Evolutionary conservation across 352 stramenopile species (phyloP), one percentile per base, ranked within the genome.

Genomic region (Phytophthora pinifolia): DNA sequence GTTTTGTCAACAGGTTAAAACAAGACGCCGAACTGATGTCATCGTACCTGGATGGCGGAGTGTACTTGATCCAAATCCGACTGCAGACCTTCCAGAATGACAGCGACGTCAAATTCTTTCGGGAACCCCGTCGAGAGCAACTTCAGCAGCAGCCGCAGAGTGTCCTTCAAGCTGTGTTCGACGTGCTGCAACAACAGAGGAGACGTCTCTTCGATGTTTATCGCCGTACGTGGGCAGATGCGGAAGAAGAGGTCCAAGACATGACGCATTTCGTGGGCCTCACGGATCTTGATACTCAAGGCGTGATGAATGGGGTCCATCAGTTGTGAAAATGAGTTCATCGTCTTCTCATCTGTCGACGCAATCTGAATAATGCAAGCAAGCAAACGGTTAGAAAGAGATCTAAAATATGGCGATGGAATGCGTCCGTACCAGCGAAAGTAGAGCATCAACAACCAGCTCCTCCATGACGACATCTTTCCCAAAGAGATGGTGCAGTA

Each of bases 121-220:
- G 85, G 85, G 22, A 95, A 95, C 17, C 78, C 80, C 5, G 80
- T 88, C 3, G 85, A 89, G 0, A 92, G 62, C 4, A 95, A 50
- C 48, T 93, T 95, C 7, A 95, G 74, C 30, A 92, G 32, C 12
- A 95, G 53, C 1, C 83, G 80, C 7, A 86, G 70, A 0, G 81
- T 72, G 39, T 89, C 83, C 27, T 92, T 82, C n/a, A 92, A 33
- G 27, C 72, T 82, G 46, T 92, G 77, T 41, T 93, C 83, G 8
- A 93, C 71, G 46, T 92, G 82, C 51, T 92, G 82, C 9, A 92
- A 48, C 17, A 94, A 57, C 7, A 94, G 49, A 10, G 79, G 82
- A 9, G 79, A 90, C 0, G 76, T 86, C 52, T 92, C 82, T 59
- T 89, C 79, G 31, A 92, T 89, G 18, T 79, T 83, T 22, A 59